These are phyloP conservation scores for Sporisorium graminicola DNA, from an alignment of 1,284 basidiomycete genomes.

Conservation along the genomic window DNA sequence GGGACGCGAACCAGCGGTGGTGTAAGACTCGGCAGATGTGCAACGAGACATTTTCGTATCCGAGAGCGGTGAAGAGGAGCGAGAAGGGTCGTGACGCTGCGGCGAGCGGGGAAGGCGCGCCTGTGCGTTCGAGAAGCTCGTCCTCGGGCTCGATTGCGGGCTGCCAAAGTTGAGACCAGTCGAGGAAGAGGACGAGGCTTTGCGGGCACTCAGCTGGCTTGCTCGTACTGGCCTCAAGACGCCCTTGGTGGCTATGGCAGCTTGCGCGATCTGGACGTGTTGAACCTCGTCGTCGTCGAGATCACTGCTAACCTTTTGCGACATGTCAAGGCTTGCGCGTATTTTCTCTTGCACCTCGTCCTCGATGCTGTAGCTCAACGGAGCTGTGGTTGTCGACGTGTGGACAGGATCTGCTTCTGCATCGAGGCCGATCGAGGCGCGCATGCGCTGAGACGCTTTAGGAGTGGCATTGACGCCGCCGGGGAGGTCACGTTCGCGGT, in stretches of 20 bases:
- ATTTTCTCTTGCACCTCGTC: conserved; percentile 30
- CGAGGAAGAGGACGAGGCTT: conserved; percentile 34
- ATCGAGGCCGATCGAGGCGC: conserved; percentile 26
- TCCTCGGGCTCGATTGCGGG: conserved; percentile 27
- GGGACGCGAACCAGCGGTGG: conserved; percentile 19
- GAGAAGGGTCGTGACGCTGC: conserved; percentile 5
- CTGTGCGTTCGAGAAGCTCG: conserved; percentile 22
- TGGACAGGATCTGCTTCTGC: not conserved
- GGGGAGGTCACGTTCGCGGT: conserved; percentile 20
- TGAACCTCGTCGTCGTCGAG: conserved; percentile 39
- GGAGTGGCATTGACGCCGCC: conserved; percentile 28
- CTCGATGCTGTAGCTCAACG: not conserved
- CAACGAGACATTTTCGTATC: conserved; percentile 24
- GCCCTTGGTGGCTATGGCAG: conserved; percentile 40
- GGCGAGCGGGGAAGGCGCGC: conserved; percentile 15
- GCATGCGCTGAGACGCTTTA: conserved; percentile 33
- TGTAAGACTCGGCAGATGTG: conserved; percentile 30
- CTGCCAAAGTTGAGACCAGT: conserved; percentile 17
- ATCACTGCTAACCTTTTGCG: conserved; percentile 1
- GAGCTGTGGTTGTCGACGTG: not conserved
- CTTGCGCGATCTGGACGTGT: conserved; percentile 40
- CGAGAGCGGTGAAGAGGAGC: conserved; percentile 21
- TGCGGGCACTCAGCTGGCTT: conserved; percentile 30
- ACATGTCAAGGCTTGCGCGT: conserved; percentile 24
- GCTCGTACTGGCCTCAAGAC: conserved; percentile 32